Conservation (phyloP, 2,329 filamentous ascomycete species). For the Paracorniculantispora psalliotae region DNA sequence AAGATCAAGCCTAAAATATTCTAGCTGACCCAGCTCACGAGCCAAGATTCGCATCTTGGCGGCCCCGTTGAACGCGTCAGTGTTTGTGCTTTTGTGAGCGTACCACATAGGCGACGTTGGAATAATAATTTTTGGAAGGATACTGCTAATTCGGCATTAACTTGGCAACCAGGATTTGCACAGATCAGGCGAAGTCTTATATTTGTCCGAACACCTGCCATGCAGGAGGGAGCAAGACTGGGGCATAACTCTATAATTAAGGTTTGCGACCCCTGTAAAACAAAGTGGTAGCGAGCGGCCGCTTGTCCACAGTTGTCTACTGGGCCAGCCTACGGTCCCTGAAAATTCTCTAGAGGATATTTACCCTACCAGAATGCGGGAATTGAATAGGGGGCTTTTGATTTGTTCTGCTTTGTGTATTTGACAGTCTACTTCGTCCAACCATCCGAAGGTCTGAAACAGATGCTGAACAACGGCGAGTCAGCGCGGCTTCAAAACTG, state of each 20-base stretch:
- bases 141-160: background rate
- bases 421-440: too few species aligned
- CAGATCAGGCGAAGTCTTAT: background rate
- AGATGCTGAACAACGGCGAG: background rate
- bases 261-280: background rate
- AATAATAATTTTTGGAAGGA: background rate
- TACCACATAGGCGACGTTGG: too few species aligned
- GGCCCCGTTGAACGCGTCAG: background rate
- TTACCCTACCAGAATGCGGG: too few species aligned
- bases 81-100: too few species aligned
- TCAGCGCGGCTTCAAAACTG: background rate
- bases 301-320: background rate
- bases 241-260: constrained; percentile 2
- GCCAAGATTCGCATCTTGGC: constrained; percentile 5
- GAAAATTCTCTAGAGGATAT: too few species aligned
- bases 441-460: background rate
- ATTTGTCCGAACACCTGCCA: background rate
- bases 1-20: constrained; percentile 5
- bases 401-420: too few species aligned
- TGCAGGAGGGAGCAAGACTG: background rate
- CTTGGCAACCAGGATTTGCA: background rate
- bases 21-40: background rate
- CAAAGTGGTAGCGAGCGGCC: background rate
- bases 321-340: too few species aligned
- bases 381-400: too few species aligned